A percentile compares a stretch with the other conserved stretches of the same genome.
These are phyloP conservation scores for Claviceps pazoutovae DNA, from an alignment of 2,329 filamentous ascomycete species.

Conservation along the genomic window DNA sequence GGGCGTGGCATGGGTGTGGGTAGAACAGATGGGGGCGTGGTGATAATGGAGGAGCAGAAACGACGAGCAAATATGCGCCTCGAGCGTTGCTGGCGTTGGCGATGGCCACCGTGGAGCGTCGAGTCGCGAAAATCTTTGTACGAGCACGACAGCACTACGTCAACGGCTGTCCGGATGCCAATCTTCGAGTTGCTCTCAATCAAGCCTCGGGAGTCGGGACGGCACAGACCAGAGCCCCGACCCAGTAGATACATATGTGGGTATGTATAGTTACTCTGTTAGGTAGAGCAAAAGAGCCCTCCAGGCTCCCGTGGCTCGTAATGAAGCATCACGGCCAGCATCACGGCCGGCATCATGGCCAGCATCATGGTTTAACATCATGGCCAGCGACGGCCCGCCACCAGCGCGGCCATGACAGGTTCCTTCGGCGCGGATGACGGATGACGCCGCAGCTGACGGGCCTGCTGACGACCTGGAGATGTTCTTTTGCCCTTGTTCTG, in stretches of 20 bases:
- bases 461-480: too few relatives aligned
- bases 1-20: not conserved
- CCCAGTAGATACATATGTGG: not conserved
- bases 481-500: too few relatives aligned
- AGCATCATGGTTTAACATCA: too few relatives aligned
- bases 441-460: too few relatives aligned
- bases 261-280: too few relatives aligned
- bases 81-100: not conserved
- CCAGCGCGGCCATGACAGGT: too few relatives aligned
- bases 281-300: too few relatives aligned
- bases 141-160: constrained; percentile 1
- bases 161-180: constrained; percentile 1
- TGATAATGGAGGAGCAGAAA: not conserved
- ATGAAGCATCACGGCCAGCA: too few relatives aligned
- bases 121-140: not conserved
- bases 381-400: too few relatives aligned
- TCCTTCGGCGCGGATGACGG: too few relatives aligned
- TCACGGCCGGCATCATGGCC: too few relatives aligned
- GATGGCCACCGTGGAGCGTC: not conserved
- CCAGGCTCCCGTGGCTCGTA: too few relatives aligned
- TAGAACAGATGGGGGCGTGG: not conserved
- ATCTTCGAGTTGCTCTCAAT: not conserved
- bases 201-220: not conserved
- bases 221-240: not conserved
- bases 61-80: not conserved